Evolutionary conservation across 495 filamentous ascomycete genomes (phyloP).

Genomic region (Alectoria sarmentosa): DNA sequence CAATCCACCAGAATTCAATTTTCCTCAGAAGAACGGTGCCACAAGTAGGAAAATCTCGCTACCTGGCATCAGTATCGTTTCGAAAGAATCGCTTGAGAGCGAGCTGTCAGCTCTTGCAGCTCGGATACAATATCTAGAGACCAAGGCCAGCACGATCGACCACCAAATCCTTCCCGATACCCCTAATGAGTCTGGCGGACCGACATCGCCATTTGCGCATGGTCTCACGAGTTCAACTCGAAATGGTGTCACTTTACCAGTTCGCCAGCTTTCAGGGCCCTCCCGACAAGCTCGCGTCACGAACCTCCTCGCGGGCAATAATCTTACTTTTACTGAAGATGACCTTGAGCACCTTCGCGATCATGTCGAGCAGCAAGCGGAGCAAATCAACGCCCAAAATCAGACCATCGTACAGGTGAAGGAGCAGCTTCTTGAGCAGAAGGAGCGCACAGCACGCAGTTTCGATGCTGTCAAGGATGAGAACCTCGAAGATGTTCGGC

Average conservation of each 20-base stretch:
- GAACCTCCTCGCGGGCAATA: conserved; percentile 24
- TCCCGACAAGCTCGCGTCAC: conserved; percentile 24
- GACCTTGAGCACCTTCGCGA: conserved; percentile 64
- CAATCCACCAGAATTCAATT: conserved; percentile 36
- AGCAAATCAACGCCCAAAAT: conserved; percentile 67
- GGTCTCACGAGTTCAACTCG: conserved; percentile 26
- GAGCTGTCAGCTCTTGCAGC: conserved; percentile 63
- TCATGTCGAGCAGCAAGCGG: conserved; percentile 71
- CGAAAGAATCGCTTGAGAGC: conserved; percentile 61
- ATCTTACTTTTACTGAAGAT: conserved; percentile 53
- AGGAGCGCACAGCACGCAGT: conserved; percentile 50
- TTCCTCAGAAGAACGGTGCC: conserved; percentile 29
- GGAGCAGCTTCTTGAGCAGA: conserved; percentile 55
- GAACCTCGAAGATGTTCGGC: conserved; percentile 65
- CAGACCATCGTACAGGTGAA: conserved; percentile 63
- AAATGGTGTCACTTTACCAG: conserved; percentile 17
- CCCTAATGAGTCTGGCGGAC: conserved; percentile 46
- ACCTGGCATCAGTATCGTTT: conserved; percentile 55
- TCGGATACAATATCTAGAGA: conserved; percentile 63
- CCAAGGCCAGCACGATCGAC: conserved; percentile 50
- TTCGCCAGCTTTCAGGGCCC: conserved; percentile 24
- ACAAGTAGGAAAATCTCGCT: conserved; percentile 47
- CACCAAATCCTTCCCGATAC: conserved; percentile 54
- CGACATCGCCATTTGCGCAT: conserved; percentile 47
- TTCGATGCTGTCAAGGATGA: conserved; percentile 54